Base-by-base conservation (phyloP, 2,329 filamentous ascomycete species). In the Apiospora phragmitis region DNA sequence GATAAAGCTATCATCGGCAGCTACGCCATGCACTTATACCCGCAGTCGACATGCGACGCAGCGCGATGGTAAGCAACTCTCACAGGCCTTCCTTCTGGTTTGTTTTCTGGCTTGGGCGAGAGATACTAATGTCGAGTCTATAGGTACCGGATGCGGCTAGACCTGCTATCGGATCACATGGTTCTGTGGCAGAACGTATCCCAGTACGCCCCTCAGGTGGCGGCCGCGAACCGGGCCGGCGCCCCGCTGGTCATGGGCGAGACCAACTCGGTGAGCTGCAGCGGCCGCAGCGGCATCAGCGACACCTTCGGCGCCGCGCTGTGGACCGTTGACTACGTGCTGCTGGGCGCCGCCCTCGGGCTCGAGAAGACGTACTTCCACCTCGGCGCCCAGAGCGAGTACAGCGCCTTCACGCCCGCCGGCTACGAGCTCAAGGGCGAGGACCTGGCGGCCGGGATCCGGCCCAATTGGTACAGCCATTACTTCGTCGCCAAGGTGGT, bases 291-390 rank as follows among this genome's bases (percentile, higher is more conserved):
- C 21, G 84, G 85, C 14, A 80, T 86, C 65, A 80, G 79, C 59
- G 84, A 85, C 71, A 85, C 83, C 0, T 85, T 85, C 71, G 85
- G 85, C 67, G 84, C 84, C 9, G 85, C 82, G 24, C 81, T 87
- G 9, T 87, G 85, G 85, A 80, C 80, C 68, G 77, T 85, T 38
- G 85, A 87, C 76, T 86, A 84, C 76, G 78, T 80, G 75, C 78
- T 83, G 41, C 74, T 76, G 67, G 80, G 78, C 51, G 80, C 81
- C 1, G 74, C 77, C 35, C 71, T 82, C 45, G 80, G 80, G 24
- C 75, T 83, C 29, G 72, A 75, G 65, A 79, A 79, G 76, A 74
- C 80, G 0, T 84, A 84, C 74, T 86, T 86, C 79, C 85, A 86
- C 77, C 78, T 80, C 29, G 78, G 83, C 41, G 83, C 82, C 1